Conservation (phyloP, 768 basidiomycete species). For the Kwoniella shandongensis region DNA sequence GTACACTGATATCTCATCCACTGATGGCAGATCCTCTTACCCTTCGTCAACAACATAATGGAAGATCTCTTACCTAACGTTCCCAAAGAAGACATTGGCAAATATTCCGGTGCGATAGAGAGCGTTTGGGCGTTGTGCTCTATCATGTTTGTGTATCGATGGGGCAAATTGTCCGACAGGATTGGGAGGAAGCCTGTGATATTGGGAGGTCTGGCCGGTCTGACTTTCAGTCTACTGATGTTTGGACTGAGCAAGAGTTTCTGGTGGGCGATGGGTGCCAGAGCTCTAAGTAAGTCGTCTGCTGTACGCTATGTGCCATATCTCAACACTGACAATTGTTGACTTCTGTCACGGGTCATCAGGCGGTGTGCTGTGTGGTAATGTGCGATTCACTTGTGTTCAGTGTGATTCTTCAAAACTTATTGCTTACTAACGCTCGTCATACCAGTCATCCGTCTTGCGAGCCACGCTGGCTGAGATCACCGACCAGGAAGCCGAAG, state of each 20-base stretch:
- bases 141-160: slow-evolving; percentile 29
- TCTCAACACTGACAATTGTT: too few relatives aligned
- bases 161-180: slow-evolving; percentile 30
- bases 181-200: slow-evolving; percentile 33
- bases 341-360: not conserved
- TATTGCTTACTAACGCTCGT: not conserved
- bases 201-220: slow-evolving; percentile 21
- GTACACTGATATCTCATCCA: not conserved
- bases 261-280: slow-evolving; percentile 26
- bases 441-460: slow-evolving; percentile 23
- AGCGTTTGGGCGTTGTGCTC: slow-evolving; percentile 18
- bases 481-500: slow-evolving; percentile 23
- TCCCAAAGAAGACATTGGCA: slow-evolving; percentile 22
- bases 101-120: slow-evolving; percentile 30
- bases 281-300: slow-evolving; percentile 21
- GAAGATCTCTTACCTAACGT: slow-evolving; percentile 25
- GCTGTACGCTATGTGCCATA: not conserved
- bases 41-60: slow-evolving; percentile 31
- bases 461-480: slow-evolving; percentile 32
- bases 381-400: not conserved
- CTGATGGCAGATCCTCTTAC: slow-evolving; percentile 24
- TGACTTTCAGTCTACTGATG: slow-evolving; percentile 13
- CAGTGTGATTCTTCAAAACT: too few relatives aligned
- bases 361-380: slow-evolving; percentile 3
- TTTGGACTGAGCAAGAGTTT: slow-evolving; percentile 27